Conservation (phyloP, 106 monocot genomes). For the Ottelia alismoides region DNA sequence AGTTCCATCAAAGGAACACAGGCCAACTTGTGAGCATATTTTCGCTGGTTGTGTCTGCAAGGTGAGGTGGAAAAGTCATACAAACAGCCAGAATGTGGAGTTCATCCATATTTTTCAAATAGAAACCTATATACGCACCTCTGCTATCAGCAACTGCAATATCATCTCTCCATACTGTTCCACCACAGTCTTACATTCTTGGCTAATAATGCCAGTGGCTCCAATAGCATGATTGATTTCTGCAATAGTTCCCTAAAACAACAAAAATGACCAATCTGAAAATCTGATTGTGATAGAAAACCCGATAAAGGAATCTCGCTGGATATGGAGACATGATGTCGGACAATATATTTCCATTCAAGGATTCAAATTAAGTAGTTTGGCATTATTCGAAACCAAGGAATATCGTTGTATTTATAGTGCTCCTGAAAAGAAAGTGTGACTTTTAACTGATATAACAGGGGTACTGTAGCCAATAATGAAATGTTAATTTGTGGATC, state of each 20-base stretch:
- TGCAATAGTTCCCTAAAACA: constrained; percentile 49
- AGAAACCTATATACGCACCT: constrained; percentile 21
- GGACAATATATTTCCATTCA: too few relatives aligned
- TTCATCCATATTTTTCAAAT: neutral
- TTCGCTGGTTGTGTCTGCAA: constrained; percentile 60
- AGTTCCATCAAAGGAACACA: constrained; percentile 58
- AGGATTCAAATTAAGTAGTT: too few relatives aligned
- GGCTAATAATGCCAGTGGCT: constrained; percentile 54
- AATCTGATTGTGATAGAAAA: too few relatives aligned
- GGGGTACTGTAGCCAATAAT: too few relatives aligned
- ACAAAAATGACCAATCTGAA: too few relatives aligned
- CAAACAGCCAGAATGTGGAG: neutral
- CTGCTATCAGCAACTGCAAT: constrained; percentile 25
- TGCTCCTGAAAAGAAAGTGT: too few relatives aligned
- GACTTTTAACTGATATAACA: too few relatives aligned
- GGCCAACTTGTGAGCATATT: constrained; percentile 69
- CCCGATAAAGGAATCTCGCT: neutral
- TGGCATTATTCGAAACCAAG: too few relatives aligned
- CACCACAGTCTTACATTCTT: constrained; percentile 61
- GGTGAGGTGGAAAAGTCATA: neutral
- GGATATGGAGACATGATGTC: too few relatives aligned
- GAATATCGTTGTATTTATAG: too few relatives aligned
- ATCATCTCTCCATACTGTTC: constrained; percentile 46
- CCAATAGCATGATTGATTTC: constrained; percentile 75
- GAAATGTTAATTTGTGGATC: too few relatives aligned